Evolutionary conservation across 2,329 filamentous ascomycete genomes (phyloP).

Genomic region (Sclerotinia spermophila): DNA sequence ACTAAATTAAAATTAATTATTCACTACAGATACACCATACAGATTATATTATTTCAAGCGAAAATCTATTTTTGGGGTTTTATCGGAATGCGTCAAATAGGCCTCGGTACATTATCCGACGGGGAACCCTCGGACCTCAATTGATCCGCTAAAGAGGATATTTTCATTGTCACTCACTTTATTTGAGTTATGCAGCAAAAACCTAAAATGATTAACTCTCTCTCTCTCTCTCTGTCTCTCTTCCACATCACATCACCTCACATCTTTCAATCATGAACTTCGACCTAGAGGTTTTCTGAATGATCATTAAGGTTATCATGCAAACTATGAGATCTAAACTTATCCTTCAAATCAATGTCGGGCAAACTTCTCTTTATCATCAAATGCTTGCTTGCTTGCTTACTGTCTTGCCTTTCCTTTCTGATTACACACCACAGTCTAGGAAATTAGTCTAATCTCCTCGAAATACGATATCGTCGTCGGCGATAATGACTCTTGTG

Average conservation of each 20-base stretch:
- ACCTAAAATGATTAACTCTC: neutral
- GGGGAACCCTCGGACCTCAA: slow-evolving; percentile 1
- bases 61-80: too few relatives aligned
- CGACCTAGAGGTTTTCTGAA: neutral
- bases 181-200: neutral
- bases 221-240: too few relatives aligned
- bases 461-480: neutral
- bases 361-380: neutral
- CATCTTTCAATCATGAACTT: neutral
- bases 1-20: too few relatives aligned
- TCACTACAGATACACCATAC: too few relatives aligned
- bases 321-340: neutral
- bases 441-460: neutral
- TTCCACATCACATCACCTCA: neutral
- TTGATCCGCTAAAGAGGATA: neutral
- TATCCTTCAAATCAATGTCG: neutral
- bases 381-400: neutral
- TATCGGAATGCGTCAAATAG: too few relatives aligned
- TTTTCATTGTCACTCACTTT: neutral
- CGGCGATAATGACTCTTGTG: neutral
- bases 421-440: too few relatives aligned
- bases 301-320: neutral
- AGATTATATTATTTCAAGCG: too few relatives aligned
- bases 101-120: neutral
- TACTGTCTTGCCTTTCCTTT: too few relatives aligned